Evolutionary conservation across 2,329 filamentous ascomycete species (phyloP), one percentile per base, ranked within the genome.

Genomic region (Aspergillus clavatus): DNA sequence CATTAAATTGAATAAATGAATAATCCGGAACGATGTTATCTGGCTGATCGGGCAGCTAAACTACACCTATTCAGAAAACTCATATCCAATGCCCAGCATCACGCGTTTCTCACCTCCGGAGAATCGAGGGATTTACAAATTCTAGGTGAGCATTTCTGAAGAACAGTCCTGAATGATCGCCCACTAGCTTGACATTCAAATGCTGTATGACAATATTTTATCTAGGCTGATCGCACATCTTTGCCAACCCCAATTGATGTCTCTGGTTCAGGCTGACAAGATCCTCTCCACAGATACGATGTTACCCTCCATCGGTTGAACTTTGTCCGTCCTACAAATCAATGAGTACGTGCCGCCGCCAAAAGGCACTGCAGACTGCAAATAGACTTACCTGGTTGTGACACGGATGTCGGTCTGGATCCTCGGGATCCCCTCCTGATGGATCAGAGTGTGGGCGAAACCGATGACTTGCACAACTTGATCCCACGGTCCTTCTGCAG

Each of bases 351-450:
- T 24, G 14, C 31, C 12, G 10, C 24, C 18, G 14, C 42, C 43
- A 18, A 19, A 22, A 12, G 36, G 18, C 26, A 7, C 14, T 8
- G 19, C 7, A 10, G 26, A 6, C 7, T 22, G 23, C 7, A 2
- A 35, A 22, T n/a, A 27, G 3, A 40, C 51, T n/a, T 58, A 83
- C 83, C 83, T 80, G 11, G 84, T 85, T 1, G 88, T 88, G 18
- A 90, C 81, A 16, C 89, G 76, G 71, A 95, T 88, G 57, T 90
- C 89, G 5, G 82, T 87, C 72, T 95, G 89, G 31, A 95, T 84
- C 47, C 89, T 75, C 45, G 84, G 73, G n/a, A 87, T 80, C 19
- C 87, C 87, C 42, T 79, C 77, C 48, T 80, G 70, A 61, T 93
- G 88, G 19, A 93, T 79, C 42, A 86, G 72, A 1, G 77, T 76